These are phyloP conservation scores for Pleurotus pulmonarius DNA, from an alignment of 768 basidiomycete species.

Conservation along the genomic window DNA sequence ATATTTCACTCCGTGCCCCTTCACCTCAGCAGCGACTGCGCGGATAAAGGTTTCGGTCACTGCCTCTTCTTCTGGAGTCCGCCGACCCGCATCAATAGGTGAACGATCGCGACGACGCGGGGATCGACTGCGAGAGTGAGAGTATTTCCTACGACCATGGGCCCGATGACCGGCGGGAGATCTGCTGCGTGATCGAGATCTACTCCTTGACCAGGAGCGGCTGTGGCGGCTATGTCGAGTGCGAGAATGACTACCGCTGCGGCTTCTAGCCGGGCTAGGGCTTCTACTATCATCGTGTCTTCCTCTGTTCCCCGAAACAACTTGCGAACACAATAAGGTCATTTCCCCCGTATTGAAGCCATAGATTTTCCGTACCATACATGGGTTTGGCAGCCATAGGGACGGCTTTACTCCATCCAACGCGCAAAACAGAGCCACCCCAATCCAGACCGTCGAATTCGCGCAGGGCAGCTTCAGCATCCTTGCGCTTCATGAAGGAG, in stretches of 20 bases:
- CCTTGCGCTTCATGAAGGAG: slow-evolving; percentile 90
- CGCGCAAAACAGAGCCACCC: slow-evolving; percentile 84
- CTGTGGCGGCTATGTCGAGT: slow-evolving; percentile 38
- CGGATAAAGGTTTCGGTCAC: slow-evolving; percentile 85
- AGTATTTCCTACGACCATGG: slow-evolving; percentile 28
- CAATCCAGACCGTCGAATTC: slow-evolving; percentile 94
- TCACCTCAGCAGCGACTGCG: slow-evolving; percentile 82
- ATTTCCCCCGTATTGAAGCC: background rate
- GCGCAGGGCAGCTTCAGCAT: slow-evolving; percentile 84
- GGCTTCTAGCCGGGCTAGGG: slow-evolving; percentile 36
- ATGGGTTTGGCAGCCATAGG: slow-evolving; percentile 74
- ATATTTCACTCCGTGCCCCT: slow-evolving; percentile 74
- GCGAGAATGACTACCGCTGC: slow-evolving; percentile 37
- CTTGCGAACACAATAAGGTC: slow-evolving; percentile 3
- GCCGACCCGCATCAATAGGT: slow-evolving; percentile 40
- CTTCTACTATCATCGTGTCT: slow-evolving; percentile 26
- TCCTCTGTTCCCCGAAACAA: slow-evolving; percentile 18
- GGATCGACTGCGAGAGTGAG: slow-evolving; percentile 42
- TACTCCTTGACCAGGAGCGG: slow-evolving; percentile 44
- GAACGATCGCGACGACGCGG: slow-evolving; percentile 40
- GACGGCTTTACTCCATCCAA: slow-evolving; percentile 98
- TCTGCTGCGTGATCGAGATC: slow-evolving; percentile 37
- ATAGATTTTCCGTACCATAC: slow-evolving; percentile 57
- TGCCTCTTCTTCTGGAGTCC: slow-evolving; percentile 55
- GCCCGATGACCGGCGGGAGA: slow-evolving; percentile 34